phyloP scores from a whole-genome alignment of 2,329 filamentous ascomycete genomes.

The Calycina herbarum region DNA sequence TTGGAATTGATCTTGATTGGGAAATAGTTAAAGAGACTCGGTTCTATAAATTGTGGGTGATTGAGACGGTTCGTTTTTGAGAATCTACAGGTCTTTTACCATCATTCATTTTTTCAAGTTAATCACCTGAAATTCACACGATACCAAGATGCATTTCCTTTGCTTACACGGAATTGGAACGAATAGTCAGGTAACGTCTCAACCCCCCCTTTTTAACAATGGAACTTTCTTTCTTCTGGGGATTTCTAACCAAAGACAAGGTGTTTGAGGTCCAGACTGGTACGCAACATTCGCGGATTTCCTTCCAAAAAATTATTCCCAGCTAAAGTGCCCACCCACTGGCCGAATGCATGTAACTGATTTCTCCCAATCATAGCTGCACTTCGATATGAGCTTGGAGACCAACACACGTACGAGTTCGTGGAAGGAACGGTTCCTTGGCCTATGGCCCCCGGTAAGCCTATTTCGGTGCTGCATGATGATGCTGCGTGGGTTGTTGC shows the following conservation, averaged over 20 bases:
- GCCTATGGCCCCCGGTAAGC: constrained; percentile 12
- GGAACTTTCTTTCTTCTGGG: background rate
- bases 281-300: background rate
- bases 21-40: too few species aligned
- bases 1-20: too few species aligned
- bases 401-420: constrained; percentile 22
- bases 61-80: too few species aligned
- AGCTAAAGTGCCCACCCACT: background rate
- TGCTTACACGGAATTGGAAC: constrained; percentile 17
- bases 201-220: background rate
- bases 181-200: constrained; percentile 8
- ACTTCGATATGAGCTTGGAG: constrained; percentile 18
- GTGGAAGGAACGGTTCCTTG: constrained; percentile 18
- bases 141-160: constrained; percentile 11
- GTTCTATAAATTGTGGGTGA: too few species aligned
- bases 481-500: too few species aligned
- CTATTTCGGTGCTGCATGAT: too few species aligned
- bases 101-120: too few species aligned
- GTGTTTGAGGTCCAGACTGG: constrained; percentile 13
- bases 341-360: background rate
- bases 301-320: background rate
- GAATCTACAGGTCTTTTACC: too few species aligned
- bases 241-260: constrained; percentile 2
- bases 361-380: constrained; percentile 14
- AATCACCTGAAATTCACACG: too few species aligned